Evolutionary conservation across 441 rosid genomes (phyloP).

Genomic region (Pelargonium citronellum): DNA sequence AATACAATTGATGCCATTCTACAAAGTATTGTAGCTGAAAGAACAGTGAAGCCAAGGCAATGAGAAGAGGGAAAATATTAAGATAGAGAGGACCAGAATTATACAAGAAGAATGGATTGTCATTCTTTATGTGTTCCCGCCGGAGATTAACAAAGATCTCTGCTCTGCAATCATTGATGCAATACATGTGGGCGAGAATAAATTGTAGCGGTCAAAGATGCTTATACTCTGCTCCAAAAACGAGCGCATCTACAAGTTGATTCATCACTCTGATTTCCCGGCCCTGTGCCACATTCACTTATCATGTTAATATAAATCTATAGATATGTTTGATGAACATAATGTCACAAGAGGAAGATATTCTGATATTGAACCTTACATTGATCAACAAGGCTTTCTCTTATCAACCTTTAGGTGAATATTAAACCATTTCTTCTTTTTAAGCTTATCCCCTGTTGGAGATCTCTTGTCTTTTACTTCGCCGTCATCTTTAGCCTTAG

Average conservation of each 20-base stretch:
- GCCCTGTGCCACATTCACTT: too few relatives aligned
- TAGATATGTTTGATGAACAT: not conserved
- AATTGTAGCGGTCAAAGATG: too few relatives aligned
- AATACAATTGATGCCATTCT: constrained; percentile 31
- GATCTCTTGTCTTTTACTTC: constrained; percentile 48
- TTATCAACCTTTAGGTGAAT: constrained; percentile 73
- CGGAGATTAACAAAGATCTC: too few relatives aligned
- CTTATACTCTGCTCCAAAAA: not conserved
- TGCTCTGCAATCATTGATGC: too few relatives aligned
- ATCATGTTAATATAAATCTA: too few relatives aligned
- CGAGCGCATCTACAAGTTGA: too few relatives aligned
- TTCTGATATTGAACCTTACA: constrained; percentile 22
- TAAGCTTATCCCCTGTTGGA: constrained; percentile 41
- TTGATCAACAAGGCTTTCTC: constrained; percentile 72
- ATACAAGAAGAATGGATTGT: not conserved
- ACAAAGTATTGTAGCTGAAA: constrained; percentile 23
- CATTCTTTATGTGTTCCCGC: too few relatives aligned
- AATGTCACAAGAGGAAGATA: not conserved
- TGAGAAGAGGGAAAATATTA: not conserved
- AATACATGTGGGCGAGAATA: too few relatives aligned
- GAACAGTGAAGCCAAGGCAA: not conserved
- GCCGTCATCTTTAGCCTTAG: constrained; percentile 51
- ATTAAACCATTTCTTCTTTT: constrained; percentile 86
- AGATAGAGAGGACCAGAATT: not conserved
- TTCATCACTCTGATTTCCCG: too few relatives aligned